These are phyloP conservation scores for Pyrus bretschneideri DNA, from an alignment of 306 rosid genomes.

Conservation along the genomic window DNA sequence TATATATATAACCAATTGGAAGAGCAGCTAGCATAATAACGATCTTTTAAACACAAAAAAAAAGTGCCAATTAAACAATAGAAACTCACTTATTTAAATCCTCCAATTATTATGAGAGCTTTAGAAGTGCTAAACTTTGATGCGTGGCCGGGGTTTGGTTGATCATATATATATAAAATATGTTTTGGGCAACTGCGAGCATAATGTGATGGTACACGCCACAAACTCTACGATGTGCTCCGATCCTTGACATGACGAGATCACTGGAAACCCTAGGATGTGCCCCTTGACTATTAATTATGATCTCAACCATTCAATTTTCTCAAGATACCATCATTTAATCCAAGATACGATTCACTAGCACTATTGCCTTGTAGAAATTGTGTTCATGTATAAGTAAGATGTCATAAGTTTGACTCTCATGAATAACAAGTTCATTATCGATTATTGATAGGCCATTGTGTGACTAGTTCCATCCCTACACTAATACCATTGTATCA, in stretches of 20 bases:
- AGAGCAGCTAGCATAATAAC: neutral
- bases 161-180: neutral
- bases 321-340: neutral
- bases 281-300: neutral
- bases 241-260: neutral
- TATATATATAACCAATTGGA: neutral
- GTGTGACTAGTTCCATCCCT: neutral
- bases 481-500: too few species aligned
- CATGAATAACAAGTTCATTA: too few species aligned
- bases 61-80: neutral
- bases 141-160: neutral
- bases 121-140: neutral
- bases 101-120: neutral
- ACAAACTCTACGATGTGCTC: slow-evolving; percentile 1
- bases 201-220: neutral
- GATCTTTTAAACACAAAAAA: neutral
- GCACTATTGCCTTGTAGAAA: too few species aligned
- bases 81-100: neutral
- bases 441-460: neutral
- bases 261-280: too few species aligned
- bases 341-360: too few species aligned
- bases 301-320: slow-evolving; percentile 8
- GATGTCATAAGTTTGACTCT: neutral
- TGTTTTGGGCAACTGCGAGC: slow-evolving; percentile 28
- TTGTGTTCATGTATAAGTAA: too few species aligned